These are phyloP conservation scores for Ogataea populi-albae DNA, from an alignment of 805 yeast genomes.

Conservation along the genomic window DNA sequence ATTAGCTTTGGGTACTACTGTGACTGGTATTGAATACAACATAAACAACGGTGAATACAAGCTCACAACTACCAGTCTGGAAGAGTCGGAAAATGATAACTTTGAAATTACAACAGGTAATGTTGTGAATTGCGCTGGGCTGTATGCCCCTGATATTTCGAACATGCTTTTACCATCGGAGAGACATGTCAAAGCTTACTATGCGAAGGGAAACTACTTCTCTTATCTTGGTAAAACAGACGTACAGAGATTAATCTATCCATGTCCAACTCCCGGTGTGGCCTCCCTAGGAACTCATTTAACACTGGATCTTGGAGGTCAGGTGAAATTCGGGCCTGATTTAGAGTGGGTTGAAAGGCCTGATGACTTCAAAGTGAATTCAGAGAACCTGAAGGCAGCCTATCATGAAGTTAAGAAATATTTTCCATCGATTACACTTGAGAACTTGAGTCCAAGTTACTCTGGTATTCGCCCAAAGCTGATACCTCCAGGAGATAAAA, in stretches of 20 bases:
- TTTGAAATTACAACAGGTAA: slow-evolving; percentile 49
- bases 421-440: slow-evolving; percentile 54
- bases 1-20: slow-evolving; percentile 59
- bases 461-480: slow-evolving; percentile 85
- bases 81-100: slow-evolving; percentile 30
- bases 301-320: slow-evolving; percentile 79
- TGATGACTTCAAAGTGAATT: slow-evolving; percentile 47
- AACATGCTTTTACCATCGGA: slow-evolving; percentile 65
- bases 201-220: slow-evolving; percentile 85
- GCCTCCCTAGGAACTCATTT: slow-evolving; percentile 87
- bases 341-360: slow-evolving; percentile 68
- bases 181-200: slow-evolving; percentile 55
- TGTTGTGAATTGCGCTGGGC: slow-evolving; percentile 78
- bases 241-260: slow-evolving; percentile 63
- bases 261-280: slow-evolving; percentile 68
- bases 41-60: slow-evolving; percentile 27
- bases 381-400: slow-evolving; percentile 51
- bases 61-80: slow-evolving; percentile 30
- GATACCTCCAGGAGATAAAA: slow-evolving; percentile 39
- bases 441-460: slow-evolving; percentile 62
- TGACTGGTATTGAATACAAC: slow-evolving; percentile 37
- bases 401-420: slow-evolving; percentile 56
- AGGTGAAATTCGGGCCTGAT: slow-evolving; percentile 84
- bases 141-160: slow-evolving; percentile 68
- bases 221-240: slow-evolving; percentile 43